Conservation (phyloP, 1,284 basidiomycete genomes). For the Rhodofomes roseus region DNA sequence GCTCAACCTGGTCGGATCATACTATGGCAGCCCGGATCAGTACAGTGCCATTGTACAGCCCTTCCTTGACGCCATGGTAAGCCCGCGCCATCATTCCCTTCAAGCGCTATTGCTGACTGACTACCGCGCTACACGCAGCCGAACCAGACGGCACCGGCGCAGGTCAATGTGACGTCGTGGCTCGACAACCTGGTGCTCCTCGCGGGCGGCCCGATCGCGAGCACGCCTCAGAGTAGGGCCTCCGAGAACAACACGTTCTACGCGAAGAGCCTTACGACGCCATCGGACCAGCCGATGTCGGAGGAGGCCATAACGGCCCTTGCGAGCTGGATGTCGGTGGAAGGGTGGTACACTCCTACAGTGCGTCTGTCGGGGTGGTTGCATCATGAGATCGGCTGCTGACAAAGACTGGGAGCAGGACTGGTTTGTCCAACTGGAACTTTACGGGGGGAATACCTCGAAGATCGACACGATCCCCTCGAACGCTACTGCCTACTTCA, state of each 20-base stretch:
- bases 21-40: not conserved
- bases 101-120: no score
- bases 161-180: not conserved
- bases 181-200: not conserved
- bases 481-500: not conserved
- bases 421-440: not conserved
- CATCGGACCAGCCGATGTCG: not conserved
- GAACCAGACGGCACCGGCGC: not conserved
- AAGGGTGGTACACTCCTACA: not conserved
- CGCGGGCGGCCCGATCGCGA: not conserved
- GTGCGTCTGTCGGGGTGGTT: not conserved
- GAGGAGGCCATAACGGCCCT: not conserved
- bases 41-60: not conserved
- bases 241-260: not conserved
- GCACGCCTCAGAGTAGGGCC: not conserved
- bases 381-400: not conserved
- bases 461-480: not conserved
- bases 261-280: not conserved
- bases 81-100: not conserved
- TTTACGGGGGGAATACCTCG: not conserved
- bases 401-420: not conserved
- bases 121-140: not conserved
- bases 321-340: not conserved
- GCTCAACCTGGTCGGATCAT: not conserved
- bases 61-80: not conserved